Evolutionary conservation across 345 rosid genomes (phyloP).

Genomic region (Orychophragmus violaceus): DNA sequence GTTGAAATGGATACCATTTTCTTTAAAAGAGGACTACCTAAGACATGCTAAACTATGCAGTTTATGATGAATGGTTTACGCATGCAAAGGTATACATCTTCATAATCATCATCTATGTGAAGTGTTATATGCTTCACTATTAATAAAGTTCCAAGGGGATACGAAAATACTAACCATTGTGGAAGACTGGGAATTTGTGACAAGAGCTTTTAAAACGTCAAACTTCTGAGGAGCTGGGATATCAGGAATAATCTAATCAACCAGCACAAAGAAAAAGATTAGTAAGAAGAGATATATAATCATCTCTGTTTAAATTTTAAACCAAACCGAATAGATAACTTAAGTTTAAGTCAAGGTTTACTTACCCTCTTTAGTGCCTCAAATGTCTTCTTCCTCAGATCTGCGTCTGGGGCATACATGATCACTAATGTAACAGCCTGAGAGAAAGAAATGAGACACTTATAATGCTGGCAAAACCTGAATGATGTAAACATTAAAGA

Average conservation of each 20-base stretch:
- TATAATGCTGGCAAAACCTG: constrained; percentile 2
- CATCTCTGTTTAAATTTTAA: background rate
- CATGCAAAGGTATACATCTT: constrained; percentile 9
- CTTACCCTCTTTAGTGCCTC: constrained; percentile 66
- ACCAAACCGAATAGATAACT: background rate
- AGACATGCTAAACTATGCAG: constrained; percentile 2
- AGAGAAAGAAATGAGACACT: constrained; percentile 8
- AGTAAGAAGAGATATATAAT: background rate
- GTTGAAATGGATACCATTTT: background rate
- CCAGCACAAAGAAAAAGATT: background rate
- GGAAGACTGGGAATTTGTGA: constrained; percentile 52
- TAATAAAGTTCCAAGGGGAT: background rate
- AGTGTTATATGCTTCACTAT: background rate
- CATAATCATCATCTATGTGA: background rate
- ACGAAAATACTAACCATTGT: constrained; percentile 60
- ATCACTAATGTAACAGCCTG: constrained; percentile 57
- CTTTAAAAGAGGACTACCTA: background rate
- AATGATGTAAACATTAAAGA: constrained; percentile 1
- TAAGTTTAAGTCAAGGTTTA: constrained; percentile 3
- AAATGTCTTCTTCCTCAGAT: constrained; percentile 62
- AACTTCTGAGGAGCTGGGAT: constrained; percentile 55
- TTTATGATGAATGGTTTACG: constrained; percentile 4
- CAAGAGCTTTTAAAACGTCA: constrained; percentile 56
- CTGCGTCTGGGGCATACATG: constrained; percentile 48
- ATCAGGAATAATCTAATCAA: constrained; percentile 68